Evolutionary conservation across 1,284 basidiomycete species (phyloP).

Genomic region (Malassezia slooffiae): DNA sequence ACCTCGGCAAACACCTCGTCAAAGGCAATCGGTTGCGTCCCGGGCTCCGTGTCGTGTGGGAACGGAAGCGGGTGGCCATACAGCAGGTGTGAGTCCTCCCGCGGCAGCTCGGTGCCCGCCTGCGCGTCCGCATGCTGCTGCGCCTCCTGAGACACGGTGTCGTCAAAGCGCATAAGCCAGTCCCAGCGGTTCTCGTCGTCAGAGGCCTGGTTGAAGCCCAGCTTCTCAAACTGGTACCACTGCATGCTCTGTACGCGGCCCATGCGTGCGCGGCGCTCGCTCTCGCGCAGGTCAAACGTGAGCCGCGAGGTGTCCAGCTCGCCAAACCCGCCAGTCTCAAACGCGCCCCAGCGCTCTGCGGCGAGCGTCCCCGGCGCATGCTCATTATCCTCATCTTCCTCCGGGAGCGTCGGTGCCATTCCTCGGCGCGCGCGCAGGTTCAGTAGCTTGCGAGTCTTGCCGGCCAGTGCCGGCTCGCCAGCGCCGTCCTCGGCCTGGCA

Average conservation of each 20-base stretch:
- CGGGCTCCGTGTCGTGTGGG: conserved; percentile 32
- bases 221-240: conserved; percentile 36
- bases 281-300: conserved; percentile 39
- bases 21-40: conserved; percentile 29
- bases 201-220: conserved; percentile 23
- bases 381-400: conserved; percentile 16
- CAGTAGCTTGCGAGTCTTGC: conserved; percentile 37
- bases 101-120: conserved; percentile 10
- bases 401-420: background rate
- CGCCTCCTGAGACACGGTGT: conserved; percentile 29
- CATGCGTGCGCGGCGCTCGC: conserved; percentile 22
- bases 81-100: conserved; percentile 7
- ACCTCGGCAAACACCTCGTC: conserved; percentile 43
- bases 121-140: conserved; percentile 11
- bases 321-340: conserved; percentile 33
- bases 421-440: conserved; percentile 14
- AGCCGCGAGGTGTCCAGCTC: conserved; percentile 37
- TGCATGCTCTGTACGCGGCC: conserved; percentile 24
- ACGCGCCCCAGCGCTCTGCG: conserved; percentile 37
- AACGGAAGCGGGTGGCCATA: conserved; percentile 28
- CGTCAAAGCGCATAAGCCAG: conserved; percentile 36
- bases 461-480: conserved; percentile 24
- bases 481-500: conserved; percentile 16
- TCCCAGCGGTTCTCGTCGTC: conserved; percentile 20
- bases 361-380: conserved; percentile 27